Percentiles rank a stretch among this genome's conserved stretches.
Conservation (phyloP, 495 filamentous ascomycete species). For the Trichoderma parareesei region DNA sequence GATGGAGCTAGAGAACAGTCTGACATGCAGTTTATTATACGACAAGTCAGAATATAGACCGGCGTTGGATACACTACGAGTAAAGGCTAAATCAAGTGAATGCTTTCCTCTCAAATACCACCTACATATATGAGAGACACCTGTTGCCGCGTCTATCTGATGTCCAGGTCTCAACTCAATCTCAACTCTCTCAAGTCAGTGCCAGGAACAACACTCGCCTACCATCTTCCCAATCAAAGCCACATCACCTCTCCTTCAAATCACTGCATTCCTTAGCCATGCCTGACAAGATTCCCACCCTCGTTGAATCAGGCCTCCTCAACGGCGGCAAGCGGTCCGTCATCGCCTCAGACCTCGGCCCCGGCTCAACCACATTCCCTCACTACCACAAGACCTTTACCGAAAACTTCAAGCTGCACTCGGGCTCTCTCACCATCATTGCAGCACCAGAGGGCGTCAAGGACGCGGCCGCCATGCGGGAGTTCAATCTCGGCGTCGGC, state of each 20-base stretch:
- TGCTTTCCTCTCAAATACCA: too few relatives aligned
- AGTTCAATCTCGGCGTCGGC: not conserved
- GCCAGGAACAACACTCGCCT: too few relatives aligned
- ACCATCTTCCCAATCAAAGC: not conserved
- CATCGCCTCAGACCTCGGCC: not conserved
- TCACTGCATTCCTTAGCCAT: not conserved
- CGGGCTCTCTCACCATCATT: not conserved
- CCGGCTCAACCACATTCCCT: not conserved
- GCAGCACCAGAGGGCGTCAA: not conserved
- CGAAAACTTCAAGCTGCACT: not conserved
- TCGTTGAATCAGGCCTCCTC: not conserved
- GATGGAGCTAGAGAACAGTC: too few relatives aligned
- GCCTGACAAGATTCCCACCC: not conserved
- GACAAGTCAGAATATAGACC: too few relatives aligned
- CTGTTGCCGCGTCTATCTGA: too few relatives aligned
- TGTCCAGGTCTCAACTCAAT: too few relatives aligned
- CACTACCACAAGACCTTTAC: not conserved
- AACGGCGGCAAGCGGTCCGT: conserved; percentile 1
- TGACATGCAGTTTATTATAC: too few relatives aligned
- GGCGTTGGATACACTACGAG: too few relatives aligned
- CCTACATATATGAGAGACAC: too few relatives aligned
- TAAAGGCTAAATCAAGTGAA: too few relatives aligned
- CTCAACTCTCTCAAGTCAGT: too few relatives aligned
- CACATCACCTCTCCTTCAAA: not conserved
- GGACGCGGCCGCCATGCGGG: not conserved